Evolutionary conservation across 2,329 filamentous ascomycete species (phyloP), one percentile per base, ranked within the genome.

Genomic region (Moelleriella libera): DNA sequence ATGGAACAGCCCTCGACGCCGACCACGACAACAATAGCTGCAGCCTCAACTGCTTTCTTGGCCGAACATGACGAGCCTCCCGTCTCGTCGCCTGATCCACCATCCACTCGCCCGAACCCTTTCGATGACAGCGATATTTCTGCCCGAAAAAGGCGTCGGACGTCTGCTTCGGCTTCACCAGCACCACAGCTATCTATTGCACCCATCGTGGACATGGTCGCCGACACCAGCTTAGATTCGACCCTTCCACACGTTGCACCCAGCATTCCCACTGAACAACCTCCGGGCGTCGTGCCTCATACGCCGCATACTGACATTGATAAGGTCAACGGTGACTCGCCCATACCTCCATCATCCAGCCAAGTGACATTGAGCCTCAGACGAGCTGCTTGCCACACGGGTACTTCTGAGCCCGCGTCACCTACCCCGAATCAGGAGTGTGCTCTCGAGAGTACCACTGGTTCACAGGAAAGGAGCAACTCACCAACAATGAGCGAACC

Each of bases 321-420:
- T 57, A 55, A 41, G 54, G 60, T 31, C 53, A 58, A 44, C 56
- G 62, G 46, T 54, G 64, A 45, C 59, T 60, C 43, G 12, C 21
- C 21, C 51, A 60, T 31, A 55, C 58, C 58, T 40, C 67, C 69
- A 39, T 68, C 72, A 37, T 76, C 76, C 3, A 80, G 74, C 60
- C 72, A 68, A 56, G 74, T 81, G 45, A 81, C 78, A 8, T 72
- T 82, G 47, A 81, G 80, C 55, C 63, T 81, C 45, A 74, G 77
- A 49, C 71, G 72, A 30, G 45, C 45, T 4, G 39, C 43, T 14
- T 45, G 45, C 32, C 54, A 56, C 61, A 28, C 21, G 11, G 31
- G 31, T 42, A 30, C 34, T 46, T 31, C 41, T 11, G 32, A 31
- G 39, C 37, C 46, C 7, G 30, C 11, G 6, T 51, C 48, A 7